Conservation (phyloP, 2,329 filamentous ascomycete species). For the Davidsoniella virescens region DNA sequence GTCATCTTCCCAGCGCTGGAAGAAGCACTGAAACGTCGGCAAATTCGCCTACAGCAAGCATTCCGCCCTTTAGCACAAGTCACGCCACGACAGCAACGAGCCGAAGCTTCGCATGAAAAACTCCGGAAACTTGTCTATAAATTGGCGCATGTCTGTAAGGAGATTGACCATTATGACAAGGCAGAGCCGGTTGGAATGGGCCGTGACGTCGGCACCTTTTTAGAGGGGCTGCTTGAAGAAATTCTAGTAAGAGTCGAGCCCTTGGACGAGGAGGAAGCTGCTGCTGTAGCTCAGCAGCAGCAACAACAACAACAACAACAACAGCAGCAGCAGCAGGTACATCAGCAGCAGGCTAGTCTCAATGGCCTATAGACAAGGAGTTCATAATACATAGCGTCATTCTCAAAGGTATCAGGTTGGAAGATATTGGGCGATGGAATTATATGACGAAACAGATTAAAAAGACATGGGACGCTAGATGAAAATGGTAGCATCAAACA, state of each 20-base stretch:
- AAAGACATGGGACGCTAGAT: no score
- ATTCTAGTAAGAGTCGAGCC: slow-evolving; percentile 84
- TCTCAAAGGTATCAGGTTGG: background rate
- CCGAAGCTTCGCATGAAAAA: slow-evolving; percentile 61
- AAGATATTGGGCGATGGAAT: background rate
- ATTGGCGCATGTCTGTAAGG: slow-evolving; percentile 65
- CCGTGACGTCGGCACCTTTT: slow-evolving; percentile 69
- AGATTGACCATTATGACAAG: slow-evolving; percentile 80
- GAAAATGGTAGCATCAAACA: background rate
- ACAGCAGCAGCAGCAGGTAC: background rate
- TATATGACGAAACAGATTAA: background rate
- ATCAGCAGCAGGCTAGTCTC: slow-evolving; percentile 2
- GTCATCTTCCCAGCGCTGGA: slow-evolving; percentile 89
- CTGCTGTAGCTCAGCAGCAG: slow-evolving; percentile 4
- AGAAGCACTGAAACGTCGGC: slow-evolving; percentile 70
- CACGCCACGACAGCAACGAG: slow-evolving; percentile 50
- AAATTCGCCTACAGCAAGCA: slow-evolving; percentile 40
- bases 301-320: background rate
- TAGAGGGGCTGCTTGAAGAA: slow-evolving; percentile 82
- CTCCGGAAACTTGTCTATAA: slow-evolving; percentile 69
- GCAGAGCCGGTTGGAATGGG: slow-evolving; percentile 86
- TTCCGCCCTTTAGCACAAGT: slow-evolving; percentile 28
- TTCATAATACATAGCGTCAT: background rate
- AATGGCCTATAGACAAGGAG: background rate
- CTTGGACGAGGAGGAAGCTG: slow-evolving; percentile 50